Evolutionary conservation across 441 rosid species (phyloP), one percentile per base, ranked within the genome.

Genomic region (Gossypium lobatum): DNA sequence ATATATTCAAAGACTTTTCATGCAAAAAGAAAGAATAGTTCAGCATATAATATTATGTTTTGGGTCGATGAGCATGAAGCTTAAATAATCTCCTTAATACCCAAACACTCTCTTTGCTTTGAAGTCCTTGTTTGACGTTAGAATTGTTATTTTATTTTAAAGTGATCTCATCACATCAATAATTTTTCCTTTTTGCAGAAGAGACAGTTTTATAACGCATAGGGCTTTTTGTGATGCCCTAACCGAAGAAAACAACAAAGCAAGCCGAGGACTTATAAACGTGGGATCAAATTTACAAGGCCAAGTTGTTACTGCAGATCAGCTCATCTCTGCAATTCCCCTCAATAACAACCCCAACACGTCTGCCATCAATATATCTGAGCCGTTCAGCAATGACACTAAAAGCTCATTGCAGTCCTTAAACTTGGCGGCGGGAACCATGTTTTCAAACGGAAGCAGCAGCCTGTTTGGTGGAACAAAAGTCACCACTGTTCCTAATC

Each of bases 201-300:
- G 87, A 65, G 89, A 88, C 64, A 88, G 90, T 71, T 86, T 83
- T 68, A 78, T 82, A 10, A 86, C 88, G 7, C 90, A 88, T 62
- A 79, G 88, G 64, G 92, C 89, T 16, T 86, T 84, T 71, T 86
- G 92, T 25, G 89, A 88, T 77, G 92, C 92, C 75, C 72, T 85
- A 72, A 54, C 85, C 6, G 86, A 83, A 68, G 88, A 86, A 73
- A 81, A 80, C 63, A 76, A 3, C 53, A 85, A 80, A 46, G 75
- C 74, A 31, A 76, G 17, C 64, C 84, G 71, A 68, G 78, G 63
- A 14, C 4, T 76, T 9, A 9, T 71, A n/a, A 64, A 64, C 45
- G 17, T 73, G 18, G 80, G 39, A 26, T 16, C 75, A 67, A 79
- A 54, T 70, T 8, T 60, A 46, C 81, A 50, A 67, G 28, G 31